Evolutionary conservation across 139 green algal genomes (phyloP).

Genomic region (Picochlorum sp.): DNA sequence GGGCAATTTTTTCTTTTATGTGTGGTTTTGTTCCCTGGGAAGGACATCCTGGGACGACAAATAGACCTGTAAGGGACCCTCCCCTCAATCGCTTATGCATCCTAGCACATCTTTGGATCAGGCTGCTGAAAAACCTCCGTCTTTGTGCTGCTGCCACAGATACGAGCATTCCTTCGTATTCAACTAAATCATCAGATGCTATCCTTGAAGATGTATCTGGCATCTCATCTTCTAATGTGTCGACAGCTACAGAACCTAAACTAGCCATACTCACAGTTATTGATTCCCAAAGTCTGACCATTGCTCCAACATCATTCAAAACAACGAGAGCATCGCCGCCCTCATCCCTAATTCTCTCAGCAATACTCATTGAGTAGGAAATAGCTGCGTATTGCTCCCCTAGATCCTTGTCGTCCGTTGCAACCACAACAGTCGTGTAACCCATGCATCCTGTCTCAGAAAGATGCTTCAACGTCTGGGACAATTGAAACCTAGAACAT

Average conservation of each 20-base stretch:
- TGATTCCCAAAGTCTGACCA: slow-evolving; percentile 44
- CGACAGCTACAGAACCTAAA: slow-evolving; percentile 14
- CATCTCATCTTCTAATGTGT: background rate
- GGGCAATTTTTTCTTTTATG: slow-evolving; percentile 36
- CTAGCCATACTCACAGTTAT: slow-evolving; percentile 31
- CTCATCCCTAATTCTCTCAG: slow-evolving; percentile 53
- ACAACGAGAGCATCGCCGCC: slow-evolving; percentile 69
- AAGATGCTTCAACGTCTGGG: slow-evolving; percentile 23
- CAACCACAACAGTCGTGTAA: slow-evolving; percentile 55
- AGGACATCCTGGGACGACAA: slow-evolving; percentile 53
- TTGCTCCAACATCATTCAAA: slow-evolving; percentile 51
- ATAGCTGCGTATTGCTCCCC: slow-evolving; percentile 59
- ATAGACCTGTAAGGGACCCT: slow-evolving; percentile 60
- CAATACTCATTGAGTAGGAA: slow-evolving; percentile 46
- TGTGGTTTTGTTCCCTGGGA: slow-evolving; percentile 29
- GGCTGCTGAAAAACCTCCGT: slow-evolving; percentile 63
- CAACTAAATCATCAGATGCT: slow-evolving; percentile 45
- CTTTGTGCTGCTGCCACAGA: slow-evolving; percentile 50
- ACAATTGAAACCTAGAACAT: slow-evolving; percentile 25
- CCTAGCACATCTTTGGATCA: slow-evolving; percentile 76
- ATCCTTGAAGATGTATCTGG: background rate
- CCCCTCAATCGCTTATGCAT: slow-evolving; percentile 45
- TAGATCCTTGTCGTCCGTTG: slow-evolving; percentile 23
- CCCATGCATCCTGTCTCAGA: slow-evolving; percentile 26
- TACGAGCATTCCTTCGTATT: slow-evolving; percentile 78